Evolutionary conservation across 2,329 filamentous ascomycete species (phyloP).

Genomic region (Nemania sp.): DNA sequence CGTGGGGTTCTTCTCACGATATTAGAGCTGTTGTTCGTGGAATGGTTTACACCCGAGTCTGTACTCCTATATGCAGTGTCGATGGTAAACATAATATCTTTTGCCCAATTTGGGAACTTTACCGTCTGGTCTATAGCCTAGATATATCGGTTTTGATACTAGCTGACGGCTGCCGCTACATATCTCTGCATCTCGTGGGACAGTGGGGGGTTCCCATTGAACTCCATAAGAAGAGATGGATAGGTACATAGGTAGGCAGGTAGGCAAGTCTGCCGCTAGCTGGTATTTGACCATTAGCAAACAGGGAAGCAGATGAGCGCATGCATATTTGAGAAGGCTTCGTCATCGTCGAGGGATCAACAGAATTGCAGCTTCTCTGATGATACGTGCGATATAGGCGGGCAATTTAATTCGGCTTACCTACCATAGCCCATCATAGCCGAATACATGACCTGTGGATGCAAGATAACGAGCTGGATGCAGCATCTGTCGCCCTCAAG

Average conservation of each 20-base stretch:
- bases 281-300: conserved; percentile 21
- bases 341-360: conserved; percentile 31
- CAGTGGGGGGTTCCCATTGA: conserved; percentile 22
- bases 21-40: conserved; percentile 4
- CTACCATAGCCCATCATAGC: conserved; percentile 8
- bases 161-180: conserved; percentile 16
- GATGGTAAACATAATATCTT: conserved; percentile 19
- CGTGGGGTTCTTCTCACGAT: conserved; percentile 30
- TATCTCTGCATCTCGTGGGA: conserved; percentile 28
- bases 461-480: conserved; percentile 31
- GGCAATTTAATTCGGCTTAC: conserved; percentile 28
- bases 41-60: conserved; percentile 1
- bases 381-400: conserved; percentile 23
- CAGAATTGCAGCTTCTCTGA: conserved; percentile 22
- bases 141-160: conserved; percentile 17
- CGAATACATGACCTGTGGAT: conserved; percentile 6
- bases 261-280: background rate
- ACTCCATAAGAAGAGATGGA: conserved; percentile 5
- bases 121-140: conserved; percentile 18
- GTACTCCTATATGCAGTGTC: conserved; percentile 20
- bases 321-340: conserved; percentile 32
- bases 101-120: conserved; percentile 28
- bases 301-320: conserved; percentile 10
- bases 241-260: background rate
- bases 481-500: conserved; percentile 19